Conservation (phyloP, 352 stramenopile species). For the Phytophthora hybrid region DNA sequence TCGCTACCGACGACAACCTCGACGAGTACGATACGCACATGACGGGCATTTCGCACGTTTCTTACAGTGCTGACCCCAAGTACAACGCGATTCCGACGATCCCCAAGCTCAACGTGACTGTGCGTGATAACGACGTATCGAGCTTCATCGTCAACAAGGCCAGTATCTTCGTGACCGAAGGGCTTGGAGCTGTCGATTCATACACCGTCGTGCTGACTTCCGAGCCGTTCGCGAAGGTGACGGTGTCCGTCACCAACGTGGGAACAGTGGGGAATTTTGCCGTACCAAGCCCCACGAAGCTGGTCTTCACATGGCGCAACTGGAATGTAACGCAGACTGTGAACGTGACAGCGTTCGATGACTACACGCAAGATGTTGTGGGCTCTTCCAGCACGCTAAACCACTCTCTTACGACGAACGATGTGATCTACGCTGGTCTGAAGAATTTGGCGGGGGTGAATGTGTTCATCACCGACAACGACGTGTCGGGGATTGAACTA, state of each 20-base stretch:
- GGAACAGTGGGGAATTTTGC: slow-evolving; percentile 58
- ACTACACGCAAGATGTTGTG: slow-evolving; percentile 58
- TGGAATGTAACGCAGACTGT: slow-evolving; percentile 74
- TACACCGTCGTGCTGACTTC: slow-evolving; percentile 67
- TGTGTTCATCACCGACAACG: slow-evolving; percentile 71
- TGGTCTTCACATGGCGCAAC: slow-evolving; percentile 75
- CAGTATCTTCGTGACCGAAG: slow-evolving; percentile 55
- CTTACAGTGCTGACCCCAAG: slow-evolving; percentile 73
- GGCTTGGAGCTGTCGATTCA: slow-evolving; percentile 41
- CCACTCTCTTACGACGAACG: slow-evolving; percentile 67
- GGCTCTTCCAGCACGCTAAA: slow-evolving; percentile 60
- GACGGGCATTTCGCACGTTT: slow-evolving; percentile 75
- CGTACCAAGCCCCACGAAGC: slow-evolving; percentile 31
- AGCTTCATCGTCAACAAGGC: slow-evolving; percentile 56
- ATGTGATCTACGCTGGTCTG: slow-evolving; percentile 70
- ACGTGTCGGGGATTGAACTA: slow-evolving; percentile 66
- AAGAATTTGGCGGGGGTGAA: slow-evolving; percentile 51
- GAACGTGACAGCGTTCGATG: slow-evolving; percentile 63
- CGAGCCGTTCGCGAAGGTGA: slow-evolving; percentile 79
- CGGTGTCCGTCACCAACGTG: slow-evolving; percentile 55
- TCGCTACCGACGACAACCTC: slow-evolving; percentile 69
- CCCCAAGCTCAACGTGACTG: slow-evolving; percentile 66
- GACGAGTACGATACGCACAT: slow-evolving; percentile 73
- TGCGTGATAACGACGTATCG: slow-evolving; percentile 73
- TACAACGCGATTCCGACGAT: slow-evolving; percentile 66